Evolutionary conservation across 1,139 yeast genomes (phyloP).

Genomic region (Geotrichum cucujoidarum): DNA sequence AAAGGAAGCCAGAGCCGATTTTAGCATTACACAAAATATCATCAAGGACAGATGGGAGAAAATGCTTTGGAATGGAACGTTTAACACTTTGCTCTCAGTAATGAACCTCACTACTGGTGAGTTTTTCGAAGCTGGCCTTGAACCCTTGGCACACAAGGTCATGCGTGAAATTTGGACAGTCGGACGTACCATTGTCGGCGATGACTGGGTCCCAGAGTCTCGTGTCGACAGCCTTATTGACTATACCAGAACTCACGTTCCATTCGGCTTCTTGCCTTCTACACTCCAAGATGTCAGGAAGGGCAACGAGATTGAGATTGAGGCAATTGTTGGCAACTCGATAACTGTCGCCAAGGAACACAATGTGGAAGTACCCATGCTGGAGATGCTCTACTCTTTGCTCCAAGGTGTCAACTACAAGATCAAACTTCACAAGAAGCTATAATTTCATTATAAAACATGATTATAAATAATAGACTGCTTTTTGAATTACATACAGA

Average conservation of each 20-base stretch:
- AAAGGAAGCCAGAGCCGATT: conserved; percentile 17
- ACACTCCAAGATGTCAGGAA: conserved; percentile 28
- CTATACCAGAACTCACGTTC: conserved; percentile 17
- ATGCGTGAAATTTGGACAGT: conserved; percentile 25
- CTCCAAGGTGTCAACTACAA: conserved; percentile 23
- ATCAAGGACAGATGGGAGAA: conserved; percentile 25
- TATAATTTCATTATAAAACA: no score
- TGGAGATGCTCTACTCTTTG: conserved; percentile 21
- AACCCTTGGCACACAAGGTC: conserved; percentile 16
- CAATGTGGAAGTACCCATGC: conserved; percentile 23
- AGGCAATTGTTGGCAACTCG: conserved; percentile 27
- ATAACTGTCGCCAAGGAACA: conserved; percentile 23
- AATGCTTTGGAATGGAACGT: conserved; percentile 28
- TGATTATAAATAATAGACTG: no score
- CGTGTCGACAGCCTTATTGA: conserved; percentile 18
- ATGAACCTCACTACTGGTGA: conserved; percentile 21
- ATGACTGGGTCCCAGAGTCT: conserved; percentile 20
- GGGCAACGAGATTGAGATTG: conserved; percentile 25
- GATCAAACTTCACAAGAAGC: not conserved
- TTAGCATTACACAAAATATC: conserved; percentile 19
- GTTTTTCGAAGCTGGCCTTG: conserved; percentile 20
- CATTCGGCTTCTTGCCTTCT: conserved; percentile 25
- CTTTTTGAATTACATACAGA: no score
- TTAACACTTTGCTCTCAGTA: conserved; percentile 25
- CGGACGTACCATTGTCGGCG: conserved; percentile 23